Percentiles rank a stretch among this genome's conserved stretches.
phyloP scores from a whole-genome alignment of 345 rosid species.

The Linum trigynum region DNA sequence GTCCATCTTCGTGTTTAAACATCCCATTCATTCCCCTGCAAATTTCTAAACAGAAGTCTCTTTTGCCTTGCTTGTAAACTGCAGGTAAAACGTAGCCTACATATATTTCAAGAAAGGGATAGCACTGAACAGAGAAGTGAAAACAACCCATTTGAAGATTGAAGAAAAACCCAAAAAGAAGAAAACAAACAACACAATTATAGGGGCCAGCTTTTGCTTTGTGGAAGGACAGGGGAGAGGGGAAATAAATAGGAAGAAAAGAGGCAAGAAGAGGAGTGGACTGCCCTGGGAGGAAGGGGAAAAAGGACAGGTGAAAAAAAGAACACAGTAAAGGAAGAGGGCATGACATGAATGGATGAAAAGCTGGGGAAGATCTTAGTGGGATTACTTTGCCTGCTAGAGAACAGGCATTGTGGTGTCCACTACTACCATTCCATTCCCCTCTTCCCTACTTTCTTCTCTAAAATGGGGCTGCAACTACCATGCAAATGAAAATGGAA shows the following conservation, averaged over 20 bases:
- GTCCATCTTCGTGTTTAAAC: neutral
- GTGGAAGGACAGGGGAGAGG: conserved; percentile 5
- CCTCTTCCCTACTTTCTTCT: conserved; percentile 10
- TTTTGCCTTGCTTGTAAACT: neutral
- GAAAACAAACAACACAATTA: too few species aligned
- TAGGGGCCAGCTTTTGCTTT: conserved; percentile 31
- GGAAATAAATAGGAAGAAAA: neutral
- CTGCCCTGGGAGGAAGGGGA: neutral
- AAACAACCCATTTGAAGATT: neutral
- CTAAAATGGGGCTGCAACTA: conserved; percentile 16
- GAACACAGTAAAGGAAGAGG: neutral
- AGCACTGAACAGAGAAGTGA: neutral
- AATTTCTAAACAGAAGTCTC: neutral
- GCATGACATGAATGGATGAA: conserved; percentile 1
- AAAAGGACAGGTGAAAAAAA: conserved; percentile 19
- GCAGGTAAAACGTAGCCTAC: neutral
- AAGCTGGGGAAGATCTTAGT: conserved; percentile 34
- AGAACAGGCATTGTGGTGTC: conserved; percentile 45
- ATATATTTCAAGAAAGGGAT: neutral
- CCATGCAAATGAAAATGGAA: conserved; percentile 15
- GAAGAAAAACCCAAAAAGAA: too few species aligned
- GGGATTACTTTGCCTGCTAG: conserved; percentile 58
- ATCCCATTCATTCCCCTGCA: neutral
- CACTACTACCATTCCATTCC: conserved; percentile 1
- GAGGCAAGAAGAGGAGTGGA: too few species aligned